Conservation (phyloP, 345 rosid genomes). For the Balakata baccata region DNA sequence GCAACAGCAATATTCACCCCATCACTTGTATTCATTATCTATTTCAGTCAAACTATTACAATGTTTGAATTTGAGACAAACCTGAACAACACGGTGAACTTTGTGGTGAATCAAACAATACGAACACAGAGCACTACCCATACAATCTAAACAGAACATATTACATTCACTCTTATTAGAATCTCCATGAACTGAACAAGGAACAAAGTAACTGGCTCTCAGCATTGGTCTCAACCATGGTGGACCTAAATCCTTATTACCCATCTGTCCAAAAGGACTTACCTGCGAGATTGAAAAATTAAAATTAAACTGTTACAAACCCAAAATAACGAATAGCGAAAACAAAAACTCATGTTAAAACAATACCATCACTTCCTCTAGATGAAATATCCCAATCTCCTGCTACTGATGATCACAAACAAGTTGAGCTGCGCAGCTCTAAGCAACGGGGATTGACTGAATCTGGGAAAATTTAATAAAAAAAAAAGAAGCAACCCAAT, state of each 20-base stretch:
- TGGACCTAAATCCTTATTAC: constrained; percentile 33
- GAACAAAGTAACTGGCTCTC: constrained; percentile 57
- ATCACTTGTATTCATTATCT: neutral
- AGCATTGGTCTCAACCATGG: constrained; percentile 80
- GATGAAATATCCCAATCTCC: constrained; percentile 16
- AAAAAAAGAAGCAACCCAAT: too few species aligned
- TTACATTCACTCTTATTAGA: constrained; percentile 82
- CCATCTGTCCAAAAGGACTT: constrained; percentile 21
- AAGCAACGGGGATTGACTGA: constrained; percentile 14
- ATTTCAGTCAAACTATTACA: too few species aligned
- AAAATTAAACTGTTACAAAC: neutral
- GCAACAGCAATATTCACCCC: constrained; percentile 1
- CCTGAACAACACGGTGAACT: constrained; percentile 80
- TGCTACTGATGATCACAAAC: constrained; percentile 23
- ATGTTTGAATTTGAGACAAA: neutral
- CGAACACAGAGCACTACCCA: constrained; percentile 63
- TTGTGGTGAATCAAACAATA: constrained; percentile 59
- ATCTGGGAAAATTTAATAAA: neutral
- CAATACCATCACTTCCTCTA: constrained; percentile 44
- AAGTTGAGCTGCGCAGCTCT: constrained; percentile 22
- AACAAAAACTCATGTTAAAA: neutral
- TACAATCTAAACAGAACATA: constrained; percentile 79
- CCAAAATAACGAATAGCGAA: neutral
- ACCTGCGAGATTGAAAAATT: neutral
- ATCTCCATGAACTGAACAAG: constrained; percentile 59